These are phyloP conservation scores for Pseudogymnoascus sp. DNA, from an alignment of 2,329 filamentous ascomycete species.

Conservation along the genomic window DNA sequence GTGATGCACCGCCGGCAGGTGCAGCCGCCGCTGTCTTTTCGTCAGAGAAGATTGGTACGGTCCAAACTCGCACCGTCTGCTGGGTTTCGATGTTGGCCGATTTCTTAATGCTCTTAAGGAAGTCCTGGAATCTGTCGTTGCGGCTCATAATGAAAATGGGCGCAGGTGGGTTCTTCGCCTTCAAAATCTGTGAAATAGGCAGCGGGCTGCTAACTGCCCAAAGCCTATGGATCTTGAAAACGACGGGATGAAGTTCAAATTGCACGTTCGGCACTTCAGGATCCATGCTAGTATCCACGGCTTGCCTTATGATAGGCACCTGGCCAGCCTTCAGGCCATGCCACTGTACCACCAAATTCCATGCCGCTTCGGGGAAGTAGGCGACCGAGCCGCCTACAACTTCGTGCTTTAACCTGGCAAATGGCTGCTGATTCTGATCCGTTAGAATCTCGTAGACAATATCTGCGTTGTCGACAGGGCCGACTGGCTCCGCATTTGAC, in stretches of 20 bases:
- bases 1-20: constrained; percentile 37
- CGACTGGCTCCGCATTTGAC: constrained; percentile 53
- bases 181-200: constrained; percentile 50
- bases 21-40: constrained; percentile 34
- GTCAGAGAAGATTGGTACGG: constrained; percentile 17
- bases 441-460: constrained; percentile 58
- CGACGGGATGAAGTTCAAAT: constrained; percentile 77
- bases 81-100: constrained; percentile 58
- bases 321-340: constrained; percentile 69
- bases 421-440: constrained; percentile 46
- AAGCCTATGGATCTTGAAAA: constrained; percentile 79
- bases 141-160: constrained; percentile 64
- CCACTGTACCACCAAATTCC: constrained; percentile 74
- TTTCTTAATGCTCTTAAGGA: constrained; percentile 67
- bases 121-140: constrained; percentile 62
- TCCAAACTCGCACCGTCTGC: constrained; percentile 63
- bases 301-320: constrained; percentile 64
- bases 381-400: constrained; percentile 65
- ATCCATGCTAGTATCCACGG: constrained; percentile 65
- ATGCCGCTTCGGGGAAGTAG: constrained; percentile 70
- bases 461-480: constrained; percentile 81
- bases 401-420: constrained; percentile 67
- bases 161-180: constrained; percentile 54
- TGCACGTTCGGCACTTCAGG: constrained; percentile 58
- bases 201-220: constrained; percentile 53